Evolutionary conservation across 106 monocot genomes (phyloP), one percentile per base, ranked within the genome.

Genomic region (Xerophyta viscosa): DNA sequence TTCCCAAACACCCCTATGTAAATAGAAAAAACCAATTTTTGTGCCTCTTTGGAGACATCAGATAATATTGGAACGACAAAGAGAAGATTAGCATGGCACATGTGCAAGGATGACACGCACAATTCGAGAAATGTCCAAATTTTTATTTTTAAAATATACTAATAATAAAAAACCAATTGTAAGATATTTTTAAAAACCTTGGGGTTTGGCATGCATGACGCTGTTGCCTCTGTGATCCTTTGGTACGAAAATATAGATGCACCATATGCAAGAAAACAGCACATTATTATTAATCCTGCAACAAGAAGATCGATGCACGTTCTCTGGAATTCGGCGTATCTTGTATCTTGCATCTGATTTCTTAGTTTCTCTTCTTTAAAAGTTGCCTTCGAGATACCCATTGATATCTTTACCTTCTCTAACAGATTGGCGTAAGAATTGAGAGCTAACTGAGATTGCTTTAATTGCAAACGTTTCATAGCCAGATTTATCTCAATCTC

Each of bases 361-460:
- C 76, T 89, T 20, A 96, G 46, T 64, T 96, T 96, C 47, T 86
- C 89, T 77, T 89, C 79, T 74, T 47, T 84, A 50, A 89, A 89
- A 3, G 57, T 46, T 50, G 85, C 85, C 53, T 89, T 86, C 10
- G 70, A 64, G 27, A 86, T 41, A 41, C 78, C 76, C 85, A 96
- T 79, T 6, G 67, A 68, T 52, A 96, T 63, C 58, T 96, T 96
- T 20, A 77, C 46, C 61, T 63, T 78, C 29, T 88, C 85, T 51
- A 96, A 42, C 21, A 74, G 29, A 65, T 86, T 75, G 20, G 84
- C 54, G 56, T 85, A 61, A 6, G 78, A 85, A 63, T 36, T 85
- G 37, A 89, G 54, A 63, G 54, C 70, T 19, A 96, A 41, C 45
- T 85, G 76, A 24, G 84, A 76, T 47, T 77, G 63, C 65, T 89